Evolutionary conservation across 2,329 filamentous ascomycete genomes (phyloP), one percentile per base, ranked within the genome.

Genomic region (Stenocarpella maydis): DNA sequence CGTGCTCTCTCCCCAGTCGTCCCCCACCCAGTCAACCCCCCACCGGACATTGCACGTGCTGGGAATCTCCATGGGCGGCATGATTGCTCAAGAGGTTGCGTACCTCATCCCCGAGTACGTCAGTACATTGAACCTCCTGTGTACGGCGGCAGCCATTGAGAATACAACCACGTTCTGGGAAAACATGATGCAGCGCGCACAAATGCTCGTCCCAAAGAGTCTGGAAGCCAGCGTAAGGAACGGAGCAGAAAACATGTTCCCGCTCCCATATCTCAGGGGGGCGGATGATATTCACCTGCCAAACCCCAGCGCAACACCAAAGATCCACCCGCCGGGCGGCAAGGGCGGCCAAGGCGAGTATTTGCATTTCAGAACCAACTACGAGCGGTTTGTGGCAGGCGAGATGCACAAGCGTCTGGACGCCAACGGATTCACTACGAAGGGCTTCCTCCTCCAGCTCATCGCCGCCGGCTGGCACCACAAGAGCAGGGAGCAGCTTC

Each of bases 81-180:
- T 97, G 94, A 95, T 97, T 75, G 89, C 92, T 2, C 94, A 97
- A 80, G 94, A 97, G 81, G 76, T 97, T 4, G 88, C 86, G 26
- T 82, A 80, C 73, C 78, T 83, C n/a, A 80, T 83, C 37, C 88
- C 89, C 0, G 72, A 80, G 15, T 82, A 86, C 55, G 77, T 92
- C 65, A 80, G 82, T 28, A 87, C 85, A 19, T 80, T 93, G 21
- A 85, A 81, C 41, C 84, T 93, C 3, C 79, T 90, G 71, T 89
- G 86, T 77, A 92, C 90, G 2, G 87, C 89, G 1, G 86, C 89
- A 5, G 77, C 78, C 41, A 83, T 91, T 69, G 86, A 89, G 72
- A 89, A 89, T 80, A 89, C 88, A 31, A 85, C 84, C 55, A 80
- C 84, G n/a, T 90, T 89, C 72, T 71, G 87, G 66, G 88, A 92